Percentiles rank a stretch among this genome's conserved stretches.
phyloP scores from a whole-genome alignment of 805 yeast genomes.

The Kodamaea kakaduensis region DNA sequence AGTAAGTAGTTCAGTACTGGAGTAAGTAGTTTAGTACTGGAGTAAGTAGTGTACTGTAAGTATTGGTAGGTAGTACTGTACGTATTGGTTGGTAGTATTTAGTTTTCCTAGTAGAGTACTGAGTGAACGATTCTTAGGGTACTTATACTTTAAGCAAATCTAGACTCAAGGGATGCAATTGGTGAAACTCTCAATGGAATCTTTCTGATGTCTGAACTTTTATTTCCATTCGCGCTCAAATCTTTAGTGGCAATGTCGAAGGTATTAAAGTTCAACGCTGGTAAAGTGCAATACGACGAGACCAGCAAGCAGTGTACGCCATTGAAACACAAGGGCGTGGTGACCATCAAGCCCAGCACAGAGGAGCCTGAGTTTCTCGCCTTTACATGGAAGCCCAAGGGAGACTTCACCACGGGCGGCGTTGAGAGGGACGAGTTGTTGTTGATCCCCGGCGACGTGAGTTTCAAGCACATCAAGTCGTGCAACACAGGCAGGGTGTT shows the following conservation, averaged over 20 bases:
- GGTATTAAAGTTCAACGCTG: constrained; percentile 67
- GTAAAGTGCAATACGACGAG: constrained; percentile 64
- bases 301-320: constrained; percentile 65
- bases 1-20: no score
- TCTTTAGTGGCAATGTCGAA: constrained; percentile 13
- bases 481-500: constrained; percentile 78
- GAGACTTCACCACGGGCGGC: constrained; percentile 36
- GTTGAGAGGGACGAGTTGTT: constrained; percentile 58
- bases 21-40: no score
- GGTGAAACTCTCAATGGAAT: no score
- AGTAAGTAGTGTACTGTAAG: no score
- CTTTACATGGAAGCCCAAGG: constrained; percentile 71
- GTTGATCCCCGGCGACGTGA: constrained; percentile 81
- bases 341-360: constrained; percentile 54
- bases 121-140: background rate
- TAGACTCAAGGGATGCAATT: no score
- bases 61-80: no score
- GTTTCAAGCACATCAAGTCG: constrained; percentile 64
- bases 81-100: no score
- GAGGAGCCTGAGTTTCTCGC: constrained; percentile 73
- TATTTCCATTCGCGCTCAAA: no score
- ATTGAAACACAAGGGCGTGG: constrained; percentile 62
- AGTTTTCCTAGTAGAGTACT: constrained; percentile 2
- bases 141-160: background rate
- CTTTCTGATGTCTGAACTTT: no score